These are phyloP conservation scores for Dictyostelium purpureum DNA, from an alignment of 78 protist genomes.

Conservation along the genomic window DNA sequence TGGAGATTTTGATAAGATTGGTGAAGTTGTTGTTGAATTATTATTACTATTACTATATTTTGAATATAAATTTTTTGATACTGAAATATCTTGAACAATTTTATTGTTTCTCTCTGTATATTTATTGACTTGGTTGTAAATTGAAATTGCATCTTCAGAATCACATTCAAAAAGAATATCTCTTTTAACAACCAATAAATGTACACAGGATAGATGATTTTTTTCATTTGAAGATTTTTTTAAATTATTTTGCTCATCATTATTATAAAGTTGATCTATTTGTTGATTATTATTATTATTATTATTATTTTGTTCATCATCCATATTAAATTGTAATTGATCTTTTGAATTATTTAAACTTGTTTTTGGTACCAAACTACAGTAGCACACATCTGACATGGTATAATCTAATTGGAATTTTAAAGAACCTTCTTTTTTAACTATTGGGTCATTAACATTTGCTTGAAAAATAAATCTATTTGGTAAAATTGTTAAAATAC, in stretches of 20 bases:
- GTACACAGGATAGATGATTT: too few relatives aligned
- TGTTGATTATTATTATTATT: neutral
- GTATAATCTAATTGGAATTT: conserved; percentile 56
- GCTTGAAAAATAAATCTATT: conserved; percentile 68
- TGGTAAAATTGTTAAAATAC: conserved; percentile 39
- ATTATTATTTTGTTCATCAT: neutral
- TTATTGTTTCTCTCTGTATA: conserved; percentile 14
- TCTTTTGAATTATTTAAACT: neutral
- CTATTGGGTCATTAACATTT: conserved; percentile 12
- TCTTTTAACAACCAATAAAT: too few relatives aligned
- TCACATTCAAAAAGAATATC: conserved; percentile 53
- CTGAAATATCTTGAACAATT: neutral
- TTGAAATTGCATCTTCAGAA: neutral
- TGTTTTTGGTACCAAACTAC: conserved; percentile 20
- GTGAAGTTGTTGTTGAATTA: neutral
- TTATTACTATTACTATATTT: too few relatives aligned
- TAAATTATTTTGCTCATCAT: neutral
- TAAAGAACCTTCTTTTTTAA: conserved; percentile 35
- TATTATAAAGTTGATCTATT: neutral
- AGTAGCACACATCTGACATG: conserved; percentile 24
- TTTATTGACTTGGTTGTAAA: conserved; percentile 23
- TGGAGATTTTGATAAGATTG: neutral
- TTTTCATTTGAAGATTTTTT: neutral
- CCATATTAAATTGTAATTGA: conserved; percentile 49
- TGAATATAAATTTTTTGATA: too few relatives aligned